Base-by-base conservation (phyloP, 1,139 yeast species). In the Martiniozyma asiatica region DNA sequence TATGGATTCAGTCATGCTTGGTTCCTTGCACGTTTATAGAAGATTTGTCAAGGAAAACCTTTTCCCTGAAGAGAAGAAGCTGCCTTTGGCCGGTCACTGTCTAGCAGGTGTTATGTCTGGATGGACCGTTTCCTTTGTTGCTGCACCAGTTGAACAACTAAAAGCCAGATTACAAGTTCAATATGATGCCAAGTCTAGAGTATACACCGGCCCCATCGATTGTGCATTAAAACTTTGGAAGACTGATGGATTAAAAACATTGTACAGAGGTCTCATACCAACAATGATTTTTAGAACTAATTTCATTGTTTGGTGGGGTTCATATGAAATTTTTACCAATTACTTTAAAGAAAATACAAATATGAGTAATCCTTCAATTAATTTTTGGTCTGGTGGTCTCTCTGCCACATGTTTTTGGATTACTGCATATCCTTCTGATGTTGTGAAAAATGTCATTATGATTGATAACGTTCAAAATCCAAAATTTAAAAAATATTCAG, bases 261-360 rank as follows among this genome's bases (percentile, higher is more conserved):
- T 84, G 11, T 84, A 80, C 52, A 73, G 79, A 43, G 95, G 94
- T 6, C 61, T 85, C 30, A 54, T 74, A n/a, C 74, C 94, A 9
- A 85, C 96, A 0, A 73, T 84, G 79, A 65, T 85, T 10, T 85
- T 85, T 58, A 65, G 95, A 47, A 74, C 94, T 1, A 81, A 81
- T 55, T 85, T 85, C 48, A 63, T 81, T 24, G 81, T 81, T 38
- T 84, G 94, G 92, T 85, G 96, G 96, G 94, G 94, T 2, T 75
- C 93, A 0, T 84, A 84, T 49, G 94, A 84, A 47, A 37, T 82
- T 9, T 68, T 82, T 50, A 80, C 92, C 8, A 65, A 67, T 33
- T 75, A 67, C 61, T 75, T 84, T 53, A 66, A 70, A 40, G 59
- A 63, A 9, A 61, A 79, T 42, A 81, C 94, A 1, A 53, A 59